These are phyloP conservation scores for Solanum pennellii DNA, from an alignment of 257 asterid genomes.

Conservation along the genomic window DNA sequence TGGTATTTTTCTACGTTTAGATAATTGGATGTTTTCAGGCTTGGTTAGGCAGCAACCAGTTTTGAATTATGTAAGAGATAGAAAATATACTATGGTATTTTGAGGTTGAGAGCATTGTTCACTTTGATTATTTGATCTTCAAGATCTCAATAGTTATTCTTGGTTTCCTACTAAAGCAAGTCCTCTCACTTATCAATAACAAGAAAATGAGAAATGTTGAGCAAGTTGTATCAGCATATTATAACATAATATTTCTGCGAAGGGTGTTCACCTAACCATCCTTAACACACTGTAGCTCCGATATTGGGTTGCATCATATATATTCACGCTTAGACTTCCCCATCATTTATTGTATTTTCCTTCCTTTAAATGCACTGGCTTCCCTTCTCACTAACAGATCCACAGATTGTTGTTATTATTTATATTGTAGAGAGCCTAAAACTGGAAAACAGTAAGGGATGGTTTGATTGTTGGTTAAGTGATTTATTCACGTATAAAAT, in stretches of 20 bases:
- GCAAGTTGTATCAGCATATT: neutral
- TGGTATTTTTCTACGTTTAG: neutral
- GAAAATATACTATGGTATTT: neutral
- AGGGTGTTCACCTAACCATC: neutral
- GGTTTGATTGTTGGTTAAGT: neutral
- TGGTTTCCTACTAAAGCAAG: neutral
- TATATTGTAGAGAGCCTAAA: neutral
- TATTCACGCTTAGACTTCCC: neutral
- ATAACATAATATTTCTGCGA: neutral
- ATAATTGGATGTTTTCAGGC: constrained; percentile 6
- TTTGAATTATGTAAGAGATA: neutral
- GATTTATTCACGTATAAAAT: too few species aligned
- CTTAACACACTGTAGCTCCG: neutral
- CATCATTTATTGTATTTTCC: neutral
- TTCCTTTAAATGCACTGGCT: neutral
- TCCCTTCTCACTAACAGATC: neutral
- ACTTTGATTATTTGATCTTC: neutral
- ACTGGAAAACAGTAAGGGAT: neutral
- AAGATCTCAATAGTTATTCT: neutral
- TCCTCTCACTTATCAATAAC: neutral
- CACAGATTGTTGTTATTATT: neutral
- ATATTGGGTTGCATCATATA: neutral
- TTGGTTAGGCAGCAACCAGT: neutral
- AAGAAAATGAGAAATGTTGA: neutral
- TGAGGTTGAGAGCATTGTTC: neutral